phyloP scores from a whole-genome alignment of 805 yeast genomes.

The Blastobotrys terrestris region DNA sequence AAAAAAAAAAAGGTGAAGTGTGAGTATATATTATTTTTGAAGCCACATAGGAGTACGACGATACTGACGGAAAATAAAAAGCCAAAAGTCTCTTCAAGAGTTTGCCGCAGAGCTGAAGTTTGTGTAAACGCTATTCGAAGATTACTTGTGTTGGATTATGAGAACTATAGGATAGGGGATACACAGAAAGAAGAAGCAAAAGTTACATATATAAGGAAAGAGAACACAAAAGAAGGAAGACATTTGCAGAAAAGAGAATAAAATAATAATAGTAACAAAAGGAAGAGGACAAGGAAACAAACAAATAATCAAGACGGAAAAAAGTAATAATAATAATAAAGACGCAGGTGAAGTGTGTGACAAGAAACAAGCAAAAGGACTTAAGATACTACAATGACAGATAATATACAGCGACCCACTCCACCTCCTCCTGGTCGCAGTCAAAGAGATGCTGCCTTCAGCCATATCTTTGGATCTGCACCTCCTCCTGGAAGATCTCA shows the following conservation, averaged over 20 bases:
- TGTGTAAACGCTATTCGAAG: not conserved
- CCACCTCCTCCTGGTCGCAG: not conserved
- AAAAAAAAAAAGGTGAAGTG: too few species aligned
- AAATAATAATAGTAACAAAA: too few species aligned
- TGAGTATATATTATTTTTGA: not conserved
- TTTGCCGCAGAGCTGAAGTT: not conserved
- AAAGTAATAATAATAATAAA: too few species aligned
- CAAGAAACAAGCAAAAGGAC: too few species aligned
- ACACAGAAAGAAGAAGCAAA: not conserved
- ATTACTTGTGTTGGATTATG: not conserved
- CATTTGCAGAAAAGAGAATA: not conserved
- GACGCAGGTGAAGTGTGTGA: too few species aligned
- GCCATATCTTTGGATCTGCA: slow-evolving; percentile 31
- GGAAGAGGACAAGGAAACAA: not conserved
- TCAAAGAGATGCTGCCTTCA: slow-evolving; percentile 27
- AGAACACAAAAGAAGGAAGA: not conserved
- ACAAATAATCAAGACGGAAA: not conserved
- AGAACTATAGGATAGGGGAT: not conserved
- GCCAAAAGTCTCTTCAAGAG: not conserved
- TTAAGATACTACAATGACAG: not conserved
- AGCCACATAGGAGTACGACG: not conserved
- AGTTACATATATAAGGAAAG: not conserved
- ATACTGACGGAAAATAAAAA: not conserved
- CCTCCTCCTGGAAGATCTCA: slow-evolving; percentile 21
- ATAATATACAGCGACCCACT: not conserved